A percentile compares a stretch with the other conserved stretches of the same genome.
Conservation (phyloP, 2,329 filamentous ascomycete genomes). For the Metarhizium sp. region DNA sequence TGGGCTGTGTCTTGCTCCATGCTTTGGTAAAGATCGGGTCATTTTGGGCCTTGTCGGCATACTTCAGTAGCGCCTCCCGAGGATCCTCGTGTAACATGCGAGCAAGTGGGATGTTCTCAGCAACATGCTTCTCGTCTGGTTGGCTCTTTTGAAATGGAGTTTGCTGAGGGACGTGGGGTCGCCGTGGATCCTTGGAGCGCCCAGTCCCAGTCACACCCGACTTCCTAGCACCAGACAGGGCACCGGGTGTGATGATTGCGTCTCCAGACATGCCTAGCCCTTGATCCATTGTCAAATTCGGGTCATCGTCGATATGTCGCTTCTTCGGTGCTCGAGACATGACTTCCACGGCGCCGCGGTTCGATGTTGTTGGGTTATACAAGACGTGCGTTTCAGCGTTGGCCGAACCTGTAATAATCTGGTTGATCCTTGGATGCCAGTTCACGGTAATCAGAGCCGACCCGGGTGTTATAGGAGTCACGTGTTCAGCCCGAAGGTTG, state of each 20-base stretch:
- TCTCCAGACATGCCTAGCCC: slow-evolving; percentile 75
- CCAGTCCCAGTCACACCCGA: slow-evolving; percentile 72
- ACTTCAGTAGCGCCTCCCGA: slow-evolving; percentile 85
- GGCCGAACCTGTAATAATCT: slow-evolving; percentile 88
- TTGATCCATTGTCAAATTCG: slow-evolving; percentile 75
- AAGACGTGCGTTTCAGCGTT: slow-evolving; percentile 85
- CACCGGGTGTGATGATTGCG: slow-evolving; percentile 63
- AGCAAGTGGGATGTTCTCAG: slow-evolving; percentile 78
- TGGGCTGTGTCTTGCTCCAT: slow-evolving; percentile 85
- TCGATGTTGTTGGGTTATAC: slow-evolving; percentile 79
- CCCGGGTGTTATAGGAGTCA: slow-evolving; percentile 81
- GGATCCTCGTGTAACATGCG: slow-evolving; percentile 96
- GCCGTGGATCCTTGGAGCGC: slow-evolving; percentile 64
- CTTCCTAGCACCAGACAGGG: slow-evolving; percentile 39
- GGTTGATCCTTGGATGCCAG: slow-evolving; percentile 93
- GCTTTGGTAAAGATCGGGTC: slow-evolving; percentile 92
- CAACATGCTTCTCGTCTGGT: slow-evolving; percentile 83
- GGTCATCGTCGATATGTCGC: slow-evolving; percentile 90
- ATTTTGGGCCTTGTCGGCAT: slow-evolving; percentile 85
- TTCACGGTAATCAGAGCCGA: slow-evolving; percentile 73
- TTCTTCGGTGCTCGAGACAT: slow-evolving; percentile 93
- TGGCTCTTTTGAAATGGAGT: slow-evolving; percentile 89
- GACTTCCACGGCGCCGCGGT: slow-evolving; percentile 72
- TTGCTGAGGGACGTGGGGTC: slow-evolving; percentile 73
- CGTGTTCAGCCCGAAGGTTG: slow-evolving; percentile 73